Evolutionary conservation across 164 flowering plant species (phyloP).

Genomic region (Nymphaea colorata): DNA sequence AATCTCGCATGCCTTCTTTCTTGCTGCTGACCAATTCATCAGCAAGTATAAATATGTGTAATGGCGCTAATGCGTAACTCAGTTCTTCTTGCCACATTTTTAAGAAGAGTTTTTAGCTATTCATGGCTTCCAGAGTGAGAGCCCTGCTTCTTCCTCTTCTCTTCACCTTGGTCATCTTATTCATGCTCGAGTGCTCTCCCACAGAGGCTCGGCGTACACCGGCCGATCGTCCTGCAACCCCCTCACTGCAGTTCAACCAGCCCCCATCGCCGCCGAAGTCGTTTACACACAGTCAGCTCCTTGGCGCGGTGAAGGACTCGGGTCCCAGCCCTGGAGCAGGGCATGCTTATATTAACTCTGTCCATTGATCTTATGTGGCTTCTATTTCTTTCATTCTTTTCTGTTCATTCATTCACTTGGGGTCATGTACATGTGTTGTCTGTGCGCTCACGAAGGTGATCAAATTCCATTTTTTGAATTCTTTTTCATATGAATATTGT

Average conservation of each 20-base stretch:
- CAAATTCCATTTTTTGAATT: too few species aligned
- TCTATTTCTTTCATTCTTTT: neutral
- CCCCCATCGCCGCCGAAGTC: neutral
- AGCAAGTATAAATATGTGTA: too few species aligned
- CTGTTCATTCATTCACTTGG: neutral
- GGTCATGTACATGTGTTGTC: too few species aligned
- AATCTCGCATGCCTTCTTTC: too few species aligned
- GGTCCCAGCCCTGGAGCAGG: neutral
- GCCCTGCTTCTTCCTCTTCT: neutral
- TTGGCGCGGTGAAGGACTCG: neutral
- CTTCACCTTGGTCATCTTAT: neutral
- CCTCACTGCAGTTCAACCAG: neutral
- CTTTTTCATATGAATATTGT: too few species aligned
- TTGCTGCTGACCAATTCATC: too few species aligned
- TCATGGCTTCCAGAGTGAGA: too few species aligned
- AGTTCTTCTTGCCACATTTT: too few species aligned
- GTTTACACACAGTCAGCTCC: neutral
- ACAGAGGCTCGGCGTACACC: neutral
- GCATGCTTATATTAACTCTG: neutral
- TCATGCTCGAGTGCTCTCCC: neutral
- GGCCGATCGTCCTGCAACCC: neutral
- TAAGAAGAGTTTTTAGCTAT: too few species aligned
- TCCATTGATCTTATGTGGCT: neutral
- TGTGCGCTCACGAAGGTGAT: too few species aligned
- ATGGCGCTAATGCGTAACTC: too few species aligned